A percentile compares a stretch with the other conserved stretches of the same genome.
Evolutionary conservation across 2,329 filamentous ascomycete species (phyloP).

Genomic region (Knufia petricola): DNA sequence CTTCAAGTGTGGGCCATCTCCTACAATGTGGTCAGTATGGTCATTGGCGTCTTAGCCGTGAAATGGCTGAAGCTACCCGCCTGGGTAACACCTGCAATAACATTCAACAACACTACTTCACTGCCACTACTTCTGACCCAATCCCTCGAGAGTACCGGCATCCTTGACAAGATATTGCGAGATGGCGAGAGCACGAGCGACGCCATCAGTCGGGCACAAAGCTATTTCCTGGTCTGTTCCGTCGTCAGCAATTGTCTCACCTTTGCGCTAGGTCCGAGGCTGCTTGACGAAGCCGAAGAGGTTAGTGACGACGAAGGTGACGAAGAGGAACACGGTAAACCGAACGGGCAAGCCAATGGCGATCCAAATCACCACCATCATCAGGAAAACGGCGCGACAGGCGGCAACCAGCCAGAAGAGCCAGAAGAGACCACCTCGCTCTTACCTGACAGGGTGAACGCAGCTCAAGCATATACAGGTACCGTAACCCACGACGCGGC

Average conservation of each 20-base stretch:
- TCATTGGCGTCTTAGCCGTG: slow-evolving; percentile 36
- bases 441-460: slow-evolving; percentile 32
- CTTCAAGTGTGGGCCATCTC: slow-evolving; percentile 40
- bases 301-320: slow-evolving; percentile 27
- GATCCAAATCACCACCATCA: not conserved
- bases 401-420: slow-evolving; percentile 10
- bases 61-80: slow-evolving; percentile 40
- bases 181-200: slow-evolving; percentile 35
- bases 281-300: slow-evolving; percentile 44
- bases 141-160: slow-evolving; percentile 46
- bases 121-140: slow-evolving; percentile 44
- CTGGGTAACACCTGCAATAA: slow-evolving; percentile 46
- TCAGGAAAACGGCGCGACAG: not conserved
- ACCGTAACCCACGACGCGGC: slow-evolving; percentile 24
- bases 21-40: slow-evolving; percentile 42
- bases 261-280: slow-evolving; percentile 52
- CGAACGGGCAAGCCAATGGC: not conserved
- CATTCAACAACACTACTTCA: slow-evolving; percentile 50
- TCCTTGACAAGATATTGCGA: slow-evolving; percentile 41
- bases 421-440: slow-evolving; percentile 43
- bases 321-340: not conserved
- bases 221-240: slow-evolving; percentile 57
- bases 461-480: slow-evolving; percentile 14
- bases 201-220: slow-evolving; percentile 51
- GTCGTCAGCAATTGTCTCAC: slow-evolving; percentile 55